These are phyloP conservation scores for Leucocoprinus leucothites DNA, from an alignment of 768 basidiomycete species.

Conservation along the genomic window DNA sequence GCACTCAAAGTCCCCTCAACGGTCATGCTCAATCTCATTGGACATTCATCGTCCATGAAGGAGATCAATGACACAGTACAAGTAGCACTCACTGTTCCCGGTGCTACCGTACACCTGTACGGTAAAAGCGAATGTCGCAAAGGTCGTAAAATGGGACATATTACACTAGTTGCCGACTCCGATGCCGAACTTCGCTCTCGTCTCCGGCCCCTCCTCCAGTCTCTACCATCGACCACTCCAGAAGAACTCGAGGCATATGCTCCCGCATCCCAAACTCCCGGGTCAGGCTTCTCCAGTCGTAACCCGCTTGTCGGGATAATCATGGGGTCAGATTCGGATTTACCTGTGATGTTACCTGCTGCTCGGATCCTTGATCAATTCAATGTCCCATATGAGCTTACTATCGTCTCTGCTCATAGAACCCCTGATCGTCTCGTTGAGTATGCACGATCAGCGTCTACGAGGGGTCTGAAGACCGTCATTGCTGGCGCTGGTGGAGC, in stretches of 20 bases:
- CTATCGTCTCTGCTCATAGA: slow-evolving; percentile 95
- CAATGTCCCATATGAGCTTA: slow-evolving; percentile 84
- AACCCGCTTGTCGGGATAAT: slow-evolving; percentile 88
- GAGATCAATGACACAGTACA: slow-evolving; percentile 54
- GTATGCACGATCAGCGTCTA: slow-evolving; percentile 72
- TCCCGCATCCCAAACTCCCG: slow-evolving; percentile 39
- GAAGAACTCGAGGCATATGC: slow-evolving; percentile 54
- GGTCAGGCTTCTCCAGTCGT: slow-evolving; percentile 54
- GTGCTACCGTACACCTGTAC: slow-evolving; percentile 85
- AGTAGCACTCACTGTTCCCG: slow-evolving; percentile 66
- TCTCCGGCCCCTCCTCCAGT: slow-evolving; percentile 71
- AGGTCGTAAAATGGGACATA: slow-evolving; percentile 97
- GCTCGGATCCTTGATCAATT: slow-evolving; percentile 84
- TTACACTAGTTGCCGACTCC: slow-evolving; percentile 81
- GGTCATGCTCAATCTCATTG: slow-evolving; percentile 95
- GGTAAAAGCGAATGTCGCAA: slow-evolving; percentile 89
- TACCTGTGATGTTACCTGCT: slow-evolving; percentile 90
- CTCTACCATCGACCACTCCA: slow-evolving; percentile 48
- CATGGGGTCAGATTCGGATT: slow-evolving; percentile 98
- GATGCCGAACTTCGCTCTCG: slow-evolving; percentile 70
- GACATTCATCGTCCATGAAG: slow-evolving; percentile 63
- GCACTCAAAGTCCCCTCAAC: slow-evolving; percentile 81
- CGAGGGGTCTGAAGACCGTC: slow-evolving; percentile 67
- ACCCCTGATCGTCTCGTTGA: slow-evolving; percentile 84
- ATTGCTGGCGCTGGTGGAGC: slow-evolving; percentile 99